A percentile compares a stretch with the other conserved stretches of the same genome.
Evolutionary conservation across 169 alveolate species (phyloP).

Genomic region (Neospora caninum): DNA sequence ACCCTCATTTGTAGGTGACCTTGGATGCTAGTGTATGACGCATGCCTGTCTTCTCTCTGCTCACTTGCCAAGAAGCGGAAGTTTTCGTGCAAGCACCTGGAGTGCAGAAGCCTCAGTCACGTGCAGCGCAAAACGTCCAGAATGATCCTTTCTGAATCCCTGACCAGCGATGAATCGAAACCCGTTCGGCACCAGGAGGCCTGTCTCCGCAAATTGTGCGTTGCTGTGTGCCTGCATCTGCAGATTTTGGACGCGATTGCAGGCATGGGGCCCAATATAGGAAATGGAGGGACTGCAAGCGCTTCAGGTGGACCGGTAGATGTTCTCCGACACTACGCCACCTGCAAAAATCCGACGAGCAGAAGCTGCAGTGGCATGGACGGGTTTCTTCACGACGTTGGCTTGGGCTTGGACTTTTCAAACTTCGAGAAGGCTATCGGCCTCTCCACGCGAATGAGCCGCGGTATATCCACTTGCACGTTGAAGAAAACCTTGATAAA

Average conservation of each 20-base stretch:
- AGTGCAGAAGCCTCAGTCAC: no score
- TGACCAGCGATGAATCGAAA: no score
- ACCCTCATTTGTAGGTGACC: no score
- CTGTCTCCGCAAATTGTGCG: no score
- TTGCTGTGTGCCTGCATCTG: background rate
- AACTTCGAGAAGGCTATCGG: slow-evolving; percentile 37
- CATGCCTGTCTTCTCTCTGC: no score
- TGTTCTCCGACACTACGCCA: background rate
- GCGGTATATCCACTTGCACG: background rate
- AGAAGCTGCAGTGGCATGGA: slow-evolving; percentile 12
- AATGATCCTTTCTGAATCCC: no score
- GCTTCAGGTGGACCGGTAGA: background rate
- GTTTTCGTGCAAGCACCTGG: no score
- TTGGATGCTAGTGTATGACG: no score
- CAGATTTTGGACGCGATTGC: slow-evolving; percentile 29
- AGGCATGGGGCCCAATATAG: background rate
- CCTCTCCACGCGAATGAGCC: background rate
- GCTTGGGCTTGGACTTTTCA: background rate
- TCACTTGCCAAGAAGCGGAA: no score
- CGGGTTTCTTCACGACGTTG: background rate
- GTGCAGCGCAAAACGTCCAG: no score
- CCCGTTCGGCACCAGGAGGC: no score
- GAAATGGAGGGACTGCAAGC: background rate
- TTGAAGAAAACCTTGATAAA: background rate
- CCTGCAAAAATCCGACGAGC: slow-evolving; percentile 15